phyloP scores from a whole-genome alignment of 1,139 yeast species.

The Geotrichum europaeum region DNA sequence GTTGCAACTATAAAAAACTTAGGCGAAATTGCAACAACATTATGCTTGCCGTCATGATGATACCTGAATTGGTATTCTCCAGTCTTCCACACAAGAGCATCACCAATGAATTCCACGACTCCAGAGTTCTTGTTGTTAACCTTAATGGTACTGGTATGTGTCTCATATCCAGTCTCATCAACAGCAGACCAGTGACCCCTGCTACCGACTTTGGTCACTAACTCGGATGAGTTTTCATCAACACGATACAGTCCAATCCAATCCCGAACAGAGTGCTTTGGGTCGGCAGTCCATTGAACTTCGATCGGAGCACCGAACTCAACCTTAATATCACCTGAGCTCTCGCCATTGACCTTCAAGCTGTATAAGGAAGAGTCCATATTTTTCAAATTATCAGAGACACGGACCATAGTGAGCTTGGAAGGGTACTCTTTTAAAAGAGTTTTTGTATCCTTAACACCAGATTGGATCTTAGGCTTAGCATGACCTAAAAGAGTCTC shows the following conservation, averaged over 20 bases:
- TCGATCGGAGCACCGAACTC: constrained; percentile 46
- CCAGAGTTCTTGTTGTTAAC: constrained; percentile 41
- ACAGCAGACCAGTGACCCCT: constrained; percentile 65
- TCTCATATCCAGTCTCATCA: constrained; percentile 34
- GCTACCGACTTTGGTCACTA: constrained; percentile 57
- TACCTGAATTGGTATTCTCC: constrained; percentile 76
- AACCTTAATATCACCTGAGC: constrained; percentile 16
- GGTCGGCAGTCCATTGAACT: constrained; percentile 55
- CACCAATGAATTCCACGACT: constrained; percentile 45
- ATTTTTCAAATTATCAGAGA: constrained; percentile 29
- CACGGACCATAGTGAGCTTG: constrained; percentile 32
- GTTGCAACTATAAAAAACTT: constrained; percentile 62
- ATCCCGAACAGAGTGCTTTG: constrained; percentile 43
- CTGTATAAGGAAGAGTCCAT: constrained; percentile 28
- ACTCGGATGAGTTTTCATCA: constrained; percentile 54
- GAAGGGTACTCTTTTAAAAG: constrained; percentile 36
- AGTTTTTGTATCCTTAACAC: constrained; percentile 31
- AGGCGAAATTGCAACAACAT: constrained; percentile 58
- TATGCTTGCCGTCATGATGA: constrained; percentile 65
- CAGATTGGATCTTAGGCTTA: constrained; percentile 26
- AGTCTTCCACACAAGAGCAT: constrained; percentile 56
- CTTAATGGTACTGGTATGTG: constrained; percentile 16
- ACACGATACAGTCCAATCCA: constrained; percentile 79
- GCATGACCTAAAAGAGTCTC: constrained; percentile 33
- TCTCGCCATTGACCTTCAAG: constrained; percentile 20